Evolutionary conservation across 371 early-diverging fungal genomes (phyloP), one percentile per base, ranked within the genome.

Genomic region (Gilbertella persicaria): DNA sequence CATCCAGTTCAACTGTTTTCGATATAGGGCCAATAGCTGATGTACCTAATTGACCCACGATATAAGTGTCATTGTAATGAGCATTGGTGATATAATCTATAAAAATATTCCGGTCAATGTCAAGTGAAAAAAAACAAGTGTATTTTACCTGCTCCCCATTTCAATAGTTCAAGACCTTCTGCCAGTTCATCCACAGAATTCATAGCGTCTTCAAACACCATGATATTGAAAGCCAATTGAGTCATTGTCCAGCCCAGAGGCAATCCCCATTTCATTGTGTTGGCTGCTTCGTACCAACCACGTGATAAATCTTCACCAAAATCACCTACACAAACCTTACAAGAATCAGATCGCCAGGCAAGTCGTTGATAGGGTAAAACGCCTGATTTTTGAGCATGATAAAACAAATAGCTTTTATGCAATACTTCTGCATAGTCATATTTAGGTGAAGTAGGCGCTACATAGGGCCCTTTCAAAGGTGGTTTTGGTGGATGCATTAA

Each of bases 211-310:
- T 69, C 75, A 71, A 75, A 80, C 25, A 73, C 60, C 49, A 71
- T 63, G 33, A 83, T 66, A 53, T 79, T 80, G 55, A 78, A 83
- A 2, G 78, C 80, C 20, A 80, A 60, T 43, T 79, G 79, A 4
- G 72, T 73, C 5, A 69, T 68, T 13, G 81, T 76, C 69, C 71
- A 80, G 6, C 71, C 80, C 24, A 78, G 59, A 0, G 83, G 83
- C 4, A 77, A 63, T 39, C 83, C 83, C 81, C 81, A 83, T 44
- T 83, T 83, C 81, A 83, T 80, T 6, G 83, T 80, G 42, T 83
- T 83, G 7, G 83, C 80, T n/a, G 83, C 83, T 45, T 83, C 83
- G 50, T 79, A 83, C 81, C 81, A 83, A 16, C 72, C 83, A 29
- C 74, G 74, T 0, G 75, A 74, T 5, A 83, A 44, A 48, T 83